phyloP scores from a whole-genome alignment of 345 rosid species.

The Trapa incisa region DNA sequence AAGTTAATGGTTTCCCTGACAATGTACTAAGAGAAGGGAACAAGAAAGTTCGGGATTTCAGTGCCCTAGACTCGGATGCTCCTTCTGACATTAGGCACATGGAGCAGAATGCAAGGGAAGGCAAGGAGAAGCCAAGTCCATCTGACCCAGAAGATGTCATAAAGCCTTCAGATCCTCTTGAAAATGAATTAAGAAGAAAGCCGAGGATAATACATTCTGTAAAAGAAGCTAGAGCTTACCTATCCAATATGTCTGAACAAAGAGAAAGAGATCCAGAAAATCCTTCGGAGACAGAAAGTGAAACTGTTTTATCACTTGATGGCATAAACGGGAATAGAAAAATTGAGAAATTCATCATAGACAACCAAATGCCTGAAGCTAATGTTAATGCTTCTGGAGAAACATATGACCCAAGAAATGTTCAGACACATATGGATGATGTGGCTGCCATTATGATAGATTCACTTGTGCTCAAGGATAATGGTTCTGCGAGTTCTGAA shows the following conservation, averaged over 20 bases:
- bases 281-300: constrained; percentile 15
- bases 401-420: constrained; percentile 18
- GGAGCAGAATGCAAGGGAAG: constrained; percentile 8
- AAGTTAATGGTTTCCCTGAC: not conserved
- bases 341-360: constrained; percentile 14
- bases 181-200: constrained; percentile 21
- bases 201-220: constrained; percentile 65
- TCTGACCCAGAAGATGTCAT: constrained; percentile 11
- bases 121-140: constrained; percentile 8
- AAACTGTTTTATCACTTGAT: constrained; percentile 12
- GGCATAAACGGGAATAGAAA: constrained; percentile 11
- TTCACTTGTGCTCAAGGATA: constrained; percentile 14
- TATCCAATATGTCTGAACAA: constrained; percentile 27
- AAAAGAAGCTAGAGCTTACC: constrained; percentile 73
- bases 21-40: not conserved
- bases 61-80: constrained; percentile 13
- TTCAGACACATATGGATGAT: constrained; percentile 15
- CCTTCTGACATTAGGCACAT: constrained; percentile 15
- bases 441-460: constrained; percentile 8
- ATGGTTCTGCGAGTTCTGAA: constrained; percentile 11
- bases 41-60: constrained; percentile 12
- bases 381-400: constrained; percentile 4
- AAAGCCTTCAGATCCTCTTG: constrained; percentile 24
- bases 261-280: constrained; percentile 18
- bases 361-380: constrained; percentile 10